phyloP scores from a whole-genome alignment of 2,329 filamentous ascomycete genomes.

The Teratosphaeriaceae sp. region DNA sequence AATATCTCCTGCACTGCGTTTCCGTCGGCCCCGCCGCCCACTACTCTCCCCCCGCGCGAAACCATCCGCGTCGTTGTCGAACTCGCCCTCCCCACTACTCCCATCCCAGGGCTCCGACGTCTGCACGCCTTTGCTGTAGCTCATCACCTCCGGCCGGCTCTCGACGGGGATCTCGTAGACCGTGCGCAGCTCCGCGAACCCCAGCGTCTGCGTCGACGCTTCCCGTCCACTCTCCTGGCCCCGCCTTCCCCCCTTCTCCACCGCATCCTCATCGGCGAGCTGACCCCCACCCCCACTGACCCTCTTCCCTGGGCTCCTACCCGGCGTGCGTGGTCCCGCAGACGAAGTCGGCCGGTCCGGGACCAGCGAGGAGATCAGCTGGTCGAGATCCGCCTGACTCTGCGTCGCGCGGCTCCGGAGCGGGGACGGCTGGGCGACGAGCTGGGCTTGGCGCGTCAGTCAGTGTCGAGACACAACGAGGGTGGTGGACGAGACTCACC shows the following conservation, averaged over 20 bases:
- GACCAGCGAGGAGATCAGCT: constrained; percentile 75
- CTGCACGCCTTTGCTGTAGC: constrained; percentile 96
- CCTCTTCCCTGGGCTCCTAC: constrained; percentile 21
- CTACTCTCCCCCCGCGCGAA: constrained; percentile 45
- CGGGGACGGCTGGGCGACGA: constrained; percentile 64
- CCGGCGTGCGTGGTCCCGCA: constrained; percentile 18
- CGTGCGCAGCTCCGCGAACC: constrained; percentile 65
- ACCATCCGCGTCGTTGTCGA: constrained; percentile 53
- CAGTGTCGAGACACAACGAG: constrained; percentile 15
- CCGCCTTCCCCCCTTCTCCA: not conserved
- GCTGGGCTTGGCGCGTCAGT: constrained; percentile 42
- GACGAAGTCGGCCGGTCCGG: constrained; percentile 47
- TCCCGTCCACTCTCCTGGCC: constrained; percentile 36
- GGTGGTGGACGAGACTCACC: constrained; percentile 43
- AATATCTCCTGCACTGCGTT: constrained; percentile 69
- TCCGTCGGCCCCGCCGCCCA: constrained; percentile 59
- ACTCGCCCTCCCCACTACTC: not conserved
- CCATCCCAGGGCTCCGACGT: constrained; percentile 65
- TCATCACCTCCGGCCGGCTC: constrained; percentile 66
- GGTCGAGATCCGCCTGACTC: constrained; percentile 72
- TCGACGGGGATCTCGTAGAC: constrained; percentile 73
- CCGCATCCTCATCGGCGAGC: constrained; percentile 5
- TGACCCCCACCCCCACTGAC: constrained; percentile 19
- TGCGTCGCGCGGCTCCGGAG: constrained; percentile 51
- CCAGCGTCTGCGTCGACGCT: constrained; percentile 67